Percentiles rank a stretch among this genome's conserved stretches.
phyloP scores from a whole-genome alignment of 495 filamentous ascomycete species.

The Penicillium coffeae region DNA sequence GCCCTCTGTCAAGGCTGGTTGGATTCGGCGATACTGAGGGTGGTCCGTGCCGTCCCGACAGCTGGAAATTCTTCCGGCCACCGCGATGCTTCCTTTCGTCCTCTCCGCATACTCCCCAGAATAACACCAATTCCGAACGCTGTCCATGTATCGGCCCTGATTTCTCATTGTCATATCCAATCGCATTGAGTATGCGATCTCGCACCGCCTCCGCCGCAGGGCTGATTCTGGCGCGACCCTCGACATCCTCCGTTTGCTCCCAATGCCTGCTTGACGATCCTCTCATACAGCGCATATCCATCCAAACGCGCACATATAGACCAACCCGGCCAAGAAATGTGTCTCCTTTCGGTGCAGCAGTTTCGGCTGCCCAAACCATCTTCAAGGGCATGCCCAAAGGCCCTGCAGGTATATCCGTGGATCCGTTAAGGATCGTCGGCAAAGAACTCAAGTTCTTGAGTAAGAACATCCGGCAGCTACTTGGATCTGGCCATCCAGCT shows the following conservation, averaged over 20 bases:
- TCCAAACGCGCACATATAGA: slow-evolving; percentile 42
- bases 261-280: slow-evolving; percentile 47
- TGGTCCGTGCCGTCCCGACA: slow-evolving; percentile 30
- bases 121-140: not conserved
- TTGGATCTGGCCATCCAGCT: slow-evolving; percentile 89
- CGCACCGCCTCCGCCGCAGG: slow-evolving; percentile 37
- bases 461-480: slow-evolving; percentile 79
- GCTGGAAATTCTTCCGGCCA: slow-evolving; percentile 30
- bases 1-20: too few species aligned
- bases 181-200: slow-evolving; percentile 39
- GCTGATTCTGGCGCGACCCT: slow-evolving; percentile 38
- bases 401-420: slow-evolving; percentile 59
- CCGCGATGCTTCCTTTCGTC: slow-evolving; percentile 17
- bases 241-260: slow-evolving; percentile 35
- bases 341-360: slow-evolving; percentile 63
- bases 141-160: slow-evolving; percentile 10
- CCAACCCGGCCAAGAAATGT: slow-evolving; percentile 39
- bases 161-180: not conserved
- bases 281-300: slow-evolving; percentile 16
- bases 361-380: slow-evolving; percentile 72
- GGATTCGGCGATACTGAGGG: not conserved
- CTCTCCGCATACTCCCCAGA: not conserved
- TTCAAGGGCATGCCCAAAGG: slow-evolving; percentile 66
- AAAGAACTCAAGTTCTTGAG: slow-evolving; percentile 95
- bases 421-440: slow-evolving; percentile 76